These are phyloP conservation scores for Xylaria telfairii DNA, from an alignment of 495 filamentous ascomycete genomes.

Conservation along the genomic window DNA sequence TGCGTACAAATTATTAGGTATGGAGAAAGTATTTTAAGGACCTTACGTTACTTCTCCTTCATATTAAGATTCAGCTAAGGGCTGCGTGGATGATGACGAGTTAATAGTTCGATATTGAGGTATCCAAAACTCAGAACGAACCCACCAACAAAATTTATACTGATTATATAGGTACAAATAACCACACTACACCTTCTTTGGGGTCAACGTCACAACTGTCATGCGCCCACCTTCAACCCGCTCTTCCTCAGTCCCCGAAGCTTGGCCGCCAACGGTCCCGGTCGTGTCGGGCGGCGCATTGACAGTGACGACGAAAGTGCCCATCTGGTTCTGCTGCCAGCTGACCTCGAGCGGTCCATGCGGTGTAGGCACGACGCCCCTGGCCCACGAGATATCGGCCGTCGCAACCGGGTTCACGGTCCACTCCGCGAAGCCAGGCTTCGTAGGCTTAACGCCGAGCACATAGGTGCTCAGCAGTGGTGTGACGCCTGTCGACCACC, in stretches of 20 bases:
- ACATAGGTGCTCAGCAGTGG: constrained; percentile 47
- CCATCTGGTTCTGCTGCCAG: background rate
- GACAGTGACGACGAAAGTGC: background rate
- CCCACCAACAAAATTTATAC: too few relatives aligned
- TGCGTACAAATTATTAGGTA: too few relatives aligned
- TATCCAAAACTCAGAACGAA: too few relatives aligned
- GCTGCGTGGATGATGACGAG: too few relatives aligned
- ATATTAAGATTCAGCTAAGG: too few relatives aligned
- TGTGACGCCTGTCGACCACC: constrained; percentile 51
- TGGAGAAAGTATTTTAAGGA: too few relatives aligned
- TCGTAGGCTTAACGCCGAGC: constrained; percentile 49
- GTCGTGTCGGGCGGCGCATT: background rate
- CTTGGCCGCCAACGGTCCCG: background rate
- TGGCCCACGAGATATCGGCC: constrained; percentile 45
- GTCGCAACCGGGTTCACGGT: constrained; percentile 41
- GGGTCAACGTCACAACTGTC: background rate
- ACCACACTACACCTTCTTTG: background rate
- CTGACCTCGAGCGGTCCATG: constrained; percentile 33
- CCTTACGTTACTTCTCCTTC: too few relatives aligned
- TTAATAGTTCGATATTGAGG: too few relatives aligned
- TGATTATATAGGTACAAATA: too few relatives aligned
- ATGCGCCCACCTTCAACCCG: background rate
- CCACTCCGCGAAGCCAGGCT: constrained; percentile 44
- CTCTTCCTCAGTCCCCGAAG: background rate
- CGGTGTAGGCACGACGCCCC: constrained; percentile 47